phyloP scores from a whole-genome alignment of 805 yeast genomes.

The Pichia thaimueangensis region DNA sequence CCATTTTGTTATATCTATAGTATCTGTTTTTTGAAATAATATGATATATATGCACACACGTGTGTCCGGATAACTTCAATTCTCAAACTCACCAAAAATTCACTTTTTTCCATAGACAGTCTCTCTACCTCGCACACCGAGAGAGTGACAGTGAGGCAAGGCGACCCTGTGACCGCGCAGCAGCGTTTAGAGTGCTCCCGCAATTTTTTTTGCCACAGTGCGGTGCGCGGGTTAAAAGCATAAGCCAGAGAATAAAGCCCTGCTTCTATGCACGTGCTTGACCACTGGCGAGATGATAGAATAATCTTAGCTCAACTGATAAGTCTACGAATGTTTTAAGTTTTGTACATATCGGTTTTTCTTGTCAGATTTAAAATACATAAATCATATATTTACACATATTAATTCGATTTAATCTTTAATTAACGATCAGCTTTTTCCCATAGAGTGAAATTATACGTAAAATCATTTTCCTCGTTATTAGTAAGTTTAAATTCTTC shows the following conservation, averaged over 20 bases:
- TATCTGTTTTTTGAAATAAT: conserved; percentile 4
- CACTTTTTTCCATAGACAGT: conserved; percentile 1
- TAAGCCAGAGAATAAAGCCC: neutral
- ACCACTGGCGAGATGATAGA: too few relatives aligned
- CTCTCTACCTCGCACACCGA: neutral
- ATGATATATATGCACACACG: neutral
- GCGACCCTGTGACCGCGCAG: too few relatives aligned
- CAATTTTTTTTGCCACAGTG: neutral
- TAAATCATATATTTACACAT: too few relatives aligned
- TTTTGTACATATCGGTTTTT: neutral
- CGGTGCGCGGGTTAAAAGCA: conserved; percentile 9
- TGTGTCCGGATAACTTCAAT: neutral
- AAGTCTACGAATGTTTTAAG: too few relatives aligned
- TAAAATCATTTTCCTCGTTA: conserved; percentile 35
- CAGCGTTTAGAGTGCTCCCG: too few relatives aligned
- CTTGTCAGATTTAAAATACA: neutral
- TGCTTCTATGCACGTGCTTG: conserved; percentile 3
- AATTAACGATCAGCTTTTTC: too few relatives aligned
- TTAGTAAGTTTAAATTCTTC: conserved; percentile 26
- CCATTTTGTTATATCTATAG: conserved; percentile 50
- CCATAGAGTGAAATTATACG: conserved; percentile 60
- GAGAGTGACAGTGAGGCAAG: too few relatives aligned
- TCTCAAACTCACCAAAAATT: neutral
- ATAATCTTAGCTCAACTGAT: too few relatives aligned
- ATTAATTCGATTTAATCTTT: too few relatives aligned